Evolutionary conservation across 495 filamentous ascomycete genomes (phyloP).

Genomic region (Geoglossum glabrum): DNA sequence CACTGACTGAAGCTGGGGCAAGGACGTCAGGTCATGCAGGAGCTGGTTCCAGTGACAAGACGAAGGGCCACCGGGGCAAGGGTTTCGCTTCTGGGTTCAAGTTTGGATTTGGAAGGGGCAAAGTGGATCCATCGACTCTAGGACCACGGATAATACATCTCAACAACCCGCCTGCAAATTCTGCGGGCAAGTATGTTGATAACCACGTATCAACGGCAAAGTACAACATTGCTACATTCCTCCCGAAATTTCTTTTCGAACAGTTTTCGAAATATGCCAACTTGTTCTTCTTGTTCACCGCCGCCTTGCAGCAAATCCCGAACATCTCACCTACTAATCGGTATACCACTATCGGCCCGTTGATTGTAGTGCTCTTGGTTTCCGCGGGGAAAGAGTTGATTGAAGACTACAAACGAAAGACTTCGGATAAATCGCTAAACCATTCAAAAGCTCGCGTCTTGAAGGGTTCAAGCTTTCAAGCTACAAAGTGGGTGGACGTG

Average conservation of each 20-base stretch:
- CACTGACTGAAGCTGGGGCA: conserved; percentile 61
- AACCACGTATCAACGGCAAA: conserved; percentile 97
- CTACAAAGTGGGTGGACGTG: conserved; percentile 84
- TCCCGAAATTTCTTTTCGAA: conserved; percentile 95
- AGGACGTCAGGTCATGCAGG: conserved; percentile 16
- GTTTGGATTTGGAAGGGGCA: conserved; percentile 78
- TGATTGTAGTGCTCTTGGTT: conserved; percentile 72
- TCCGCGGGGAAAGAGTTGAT: conserved; percentile 90
- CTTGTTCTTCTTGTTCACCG: conserved; percentile 97
- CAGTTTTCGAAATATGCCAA: conserved; percentile 99
- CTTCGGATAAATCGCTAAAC: conserved; percentile 74
- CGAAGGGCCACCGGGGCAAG: conserved; percentile 24
- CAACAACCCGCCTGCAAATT: conserved; percentile 93
- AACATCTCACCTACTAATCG: conserved; percentile 82
- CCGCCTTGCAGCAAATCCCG: conserved; percentile 86
- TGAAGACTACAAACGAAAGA: conserved; percentile 81
- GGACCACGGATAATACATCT: conserved; percentile 88
- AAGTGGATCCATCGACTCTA: conserved; percentile 70
- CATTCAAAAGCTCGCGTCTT: conserved; percentile 70
- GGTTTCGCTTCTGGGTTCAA: conserved; percentile 58
- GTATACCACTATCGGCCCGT: conserved; percentile 89
- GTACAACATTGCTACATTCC: conserved; percentile 87
- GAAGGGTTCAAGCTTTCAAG: conserved; percentile 65
- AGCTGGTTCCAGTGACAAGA: conserved; percentile 14
- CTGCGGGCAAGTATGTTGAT: conserved; percentile 69